Percentiles rank a stretch among this genome's conserved stretches.
Evolutionary conservation across 2,329 filamentous ascomycete genomes (phyloP).

Genomic region (Cadophora malorum): DNA sequence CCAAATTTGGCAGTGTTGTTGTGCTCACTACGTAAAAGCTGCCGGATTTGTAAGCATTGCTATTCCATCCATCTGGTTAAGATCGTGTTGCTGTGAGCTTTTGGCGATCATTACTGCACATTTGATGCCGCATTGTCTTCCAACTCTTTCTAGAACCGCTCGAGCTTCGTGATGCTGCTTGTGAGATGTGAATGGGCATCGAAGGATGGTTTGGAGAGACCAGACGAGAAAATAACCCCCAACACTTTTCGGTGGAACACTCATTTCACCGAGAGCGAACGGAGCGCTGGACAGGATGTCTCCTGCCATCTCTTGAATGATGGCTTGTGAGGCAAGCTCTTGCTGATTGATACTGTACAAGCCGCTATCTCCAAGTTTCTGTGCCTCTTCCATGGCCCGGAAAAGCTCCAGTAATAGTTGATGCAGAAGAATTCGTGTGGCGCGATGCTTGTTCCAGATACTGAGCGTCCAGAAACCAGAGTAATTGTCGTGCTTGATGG

Average conservation of each 20-base stretch:
- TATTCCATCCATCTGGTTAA: neutral
- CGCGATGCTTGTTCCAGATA: slow-evolving; percentile 26
- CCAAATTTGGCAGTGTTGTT: neutral
- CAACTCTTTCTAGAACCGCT: slow-evolving; percentile 18
- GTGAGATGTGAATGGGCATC: slow-evolving; percentile 19
- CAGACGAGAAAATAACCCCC: slow-evolving; percentile 29
- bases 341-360: neutral
- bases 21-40: neutral
- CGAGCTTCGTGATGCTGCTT: slow-evolving; percentile 19
- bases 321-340: neutral
- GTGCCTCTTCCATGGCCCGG: neutral
- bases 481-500: slow-evolving; percentile 8
- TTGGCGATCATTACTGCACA: slow-evolving; percentile 19
- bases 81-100: neutral
- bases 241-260: slow-evolving; percentile 13
- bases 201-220: slow-evolving; percentile 24
- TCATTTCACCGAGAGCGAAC: slow-evolving; percentile 22
- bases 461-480: slow-evolving; percentile 17
- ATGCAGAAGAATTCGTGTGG: slow-evolving; percentile 21
- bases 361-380: neutral
- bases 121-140: slow-evolving; percentile 24
- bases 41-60: neutral
- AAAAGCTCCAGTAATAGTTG: slow-evolving; percentile 12
- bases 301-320: slow-evolving; percentile 19
- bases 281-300: slow-evolving; percentile 26